phyloP scores from a whole-genome alignment of 305 asterid genomes.

The Ilex paraguariensis region DNA sequence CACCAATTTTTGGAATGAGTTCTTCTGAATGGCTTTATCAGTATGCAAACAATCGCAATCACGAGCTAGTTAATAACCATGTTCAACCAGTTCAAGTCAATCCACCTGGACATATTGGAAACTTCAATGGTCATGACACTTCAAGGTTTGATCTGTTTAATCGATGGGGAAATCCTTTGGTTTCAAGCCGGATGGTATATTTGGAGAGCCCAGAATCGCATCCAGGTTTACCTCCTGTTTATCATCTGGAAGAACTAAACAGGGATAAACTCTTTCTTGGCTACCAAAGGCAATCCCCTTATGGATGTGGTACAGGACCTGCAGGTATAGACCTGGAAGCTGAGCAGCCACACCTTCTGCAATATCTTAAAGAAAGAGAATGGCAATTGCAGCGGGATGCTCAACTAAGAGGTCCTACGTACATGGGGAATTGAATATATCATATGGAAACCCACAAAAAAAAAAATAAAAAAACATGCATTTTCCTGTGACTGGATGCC shows the following conservation, averaged over 20 bases:
- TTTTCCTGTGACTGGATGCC: neutral
- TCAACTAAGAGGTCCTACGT: constrained; percentile 54
- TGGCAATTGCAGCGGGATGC: constrained; percentile 58
- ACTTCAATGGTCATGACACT: constrained; percentile 27
- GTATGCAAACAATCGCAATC: constrained; percentile 62
- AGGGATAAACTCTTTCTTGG: constrained; percentile 34
- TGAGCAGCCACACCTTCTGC: constrained; percentile 53
- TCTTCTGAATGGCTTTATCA: constrained; percentile 95
- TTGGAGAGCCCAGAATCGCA: constrained; percentile 36
- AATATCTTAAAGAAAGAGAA: constrained; percentile 70
- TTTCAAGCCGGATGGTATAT: constrained; percentile 41
- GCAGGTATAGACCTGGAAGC: constrained; percentile 40
- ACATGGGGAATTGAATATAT: constrained; percentile 45
- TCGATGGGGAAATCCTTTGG: constrained; percentile 68
- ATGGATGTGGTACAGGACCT: constrained; percentile 26
- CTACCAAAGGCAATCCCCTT: constrained; percentile 54
- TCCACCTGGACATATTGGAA: constrained; percentile 28
- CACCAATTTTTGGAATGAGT: constrained; percentile 65
- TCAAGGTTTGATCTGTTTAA: constrained; percentile 44
- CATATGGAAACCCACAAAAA: neutral
- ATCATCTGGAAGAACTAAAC: constrained; percentile 40
- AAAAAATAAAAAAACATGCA: neutral
- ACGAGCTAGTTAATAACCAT: constrained; percentile 19
- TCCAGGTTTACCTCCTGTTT: constrained; percentile 34
- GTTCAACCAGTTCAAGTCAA: constrained; percentile 36